Evolutionary conservation across 2,329 filamentous ascomycete species (phyloP).

Genomic region (Fusarium marasasianum): DNA sequence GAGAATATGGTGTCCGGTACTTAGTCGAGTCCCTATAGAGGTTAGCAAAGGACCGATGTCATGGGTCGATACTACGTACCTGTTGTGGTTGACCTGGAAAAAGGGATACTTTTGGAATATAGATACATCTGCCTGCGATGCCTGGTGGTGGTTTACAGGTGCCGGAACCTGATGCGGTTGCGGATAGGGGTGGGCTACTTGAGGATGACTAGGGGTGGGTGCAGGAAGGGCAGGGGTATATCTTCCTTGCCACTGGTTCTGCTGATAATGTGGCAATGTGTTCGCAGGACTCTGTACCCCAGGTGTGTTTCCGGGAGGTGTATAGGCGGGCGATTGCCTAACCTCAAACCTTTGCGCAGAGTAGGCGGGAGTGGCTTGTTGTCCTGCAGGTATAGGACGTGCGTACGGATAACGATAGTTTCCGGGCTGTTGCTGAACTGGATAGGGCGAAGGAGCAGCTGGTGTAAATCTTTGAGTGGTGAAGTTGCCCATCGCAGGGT

Average conservation of each 20-base stretch:
- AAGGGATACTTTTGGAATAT: constrained; percentile 65
- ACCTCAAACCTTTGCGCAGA: constrained; percentile 40
- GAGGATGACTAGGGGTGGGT: background rate
- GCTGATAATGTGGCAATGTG: background rate
- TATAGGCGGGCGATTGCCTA: constrained; percentile 25
- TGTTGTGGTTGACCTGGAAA: constrained; percentile 69
- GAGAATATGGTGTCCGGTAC: constrained; percentile 69
- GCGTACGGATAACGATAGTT: constrained; percentile 26
- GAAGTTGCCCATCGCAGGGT: constrained; percentile 35
- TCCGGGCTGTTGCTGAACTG: constrained; percentile 16
- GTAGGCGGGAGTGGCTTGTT: constrained; percentile 22
- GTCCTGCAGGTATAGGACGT: constrained; percentile 5
- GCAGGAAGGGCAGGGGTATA: background rate
- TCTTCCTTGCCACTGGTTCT: constrained; percentile 22
- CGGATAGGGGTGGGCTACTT: background rate
- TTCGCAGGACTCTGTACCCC: background rate
- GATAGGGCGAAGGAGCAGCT: background rate
- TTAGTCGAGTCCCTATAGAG: constrained; percentile 59
- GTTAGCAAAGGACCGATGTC: constrained; percentile 23
- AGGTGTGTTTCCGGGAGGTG: constrained; percentile 5
- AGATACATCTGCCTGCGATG: constrained; percentile 45
- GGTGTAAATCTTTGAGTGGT: constrained; percentile 42
- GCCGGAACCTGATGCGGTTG: constrained; percentile 1
- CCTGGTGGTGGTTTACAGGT: constrained; percentile 13
- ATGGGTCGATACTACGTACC: constrained; percentile 49